These are phyloP conservation scores for Aurantiochytrium sp. DNA, from an alignment of 108 stramenopile genomes.

Conservation along the genomic window DNA sequence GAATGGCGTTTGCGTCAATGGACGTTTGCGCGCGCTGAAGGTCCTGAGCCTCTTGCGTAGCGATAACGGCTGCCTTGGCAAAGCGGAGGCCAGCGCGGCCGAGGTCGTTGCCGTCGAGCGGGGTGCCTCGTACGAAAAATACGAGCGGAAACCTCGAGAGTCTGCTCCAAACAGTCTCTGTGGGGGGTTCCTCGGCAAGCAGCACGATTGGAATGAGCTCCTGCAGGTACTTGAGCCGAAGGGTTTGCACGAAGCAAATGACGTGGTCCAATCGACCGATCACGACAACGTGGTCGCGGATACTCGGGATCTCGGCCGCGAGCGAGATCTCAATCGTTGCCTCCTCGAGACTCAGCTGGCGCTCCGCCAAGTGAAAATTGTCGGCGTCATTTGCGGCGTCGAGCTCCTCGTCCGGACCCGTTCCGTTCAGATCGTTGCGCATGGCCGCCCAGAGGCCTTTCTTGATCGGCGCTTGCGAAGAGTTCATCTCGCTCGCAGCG, in stretches of 20 bases:
- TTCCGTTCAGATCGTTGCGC: conserved; percentile 4
- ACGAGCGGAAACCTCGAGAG: not conserved
- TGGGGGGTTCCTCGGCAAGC: not conserved
- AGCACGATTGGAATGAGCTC: not conserved
- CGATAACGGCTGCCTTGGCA: not conserved
- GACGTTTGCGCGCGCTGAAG: not conserved
- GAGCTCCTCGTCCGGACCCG: too few relatives aligned
- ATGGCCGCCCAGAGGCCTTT: not conserved
- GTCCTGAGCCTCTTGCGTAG: not conserved
- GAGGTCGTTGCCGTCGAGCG: not conserved
- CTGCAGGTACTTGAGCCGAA: not conserved
- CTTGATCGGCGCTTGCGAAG: not conserved
- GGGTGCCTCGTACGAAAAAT: not conserved
- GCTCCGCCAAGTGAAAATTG: not conserved
- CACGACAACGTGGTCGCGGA: not conserved
- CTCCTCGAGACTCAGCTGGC: not conserved
- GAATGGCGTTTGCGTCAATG: not conserved
- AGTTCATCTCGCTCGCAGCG: not conserved
- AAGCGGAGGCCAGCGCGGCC: not conserved
- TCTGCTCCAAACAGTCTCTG: not conserved
- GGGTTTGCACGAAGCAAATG: not conserved
- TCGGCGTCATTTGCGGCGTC: not conserved
- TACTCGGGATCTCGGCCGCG: not conserved
- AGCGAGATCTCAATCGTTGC: not conserved
- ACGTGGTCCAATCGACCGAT: not conserved